Evolutionary conservation across 2,329 filamentous ascomycete species (phyloP).

Genomic region (Verticillium nubilum): DNA sequence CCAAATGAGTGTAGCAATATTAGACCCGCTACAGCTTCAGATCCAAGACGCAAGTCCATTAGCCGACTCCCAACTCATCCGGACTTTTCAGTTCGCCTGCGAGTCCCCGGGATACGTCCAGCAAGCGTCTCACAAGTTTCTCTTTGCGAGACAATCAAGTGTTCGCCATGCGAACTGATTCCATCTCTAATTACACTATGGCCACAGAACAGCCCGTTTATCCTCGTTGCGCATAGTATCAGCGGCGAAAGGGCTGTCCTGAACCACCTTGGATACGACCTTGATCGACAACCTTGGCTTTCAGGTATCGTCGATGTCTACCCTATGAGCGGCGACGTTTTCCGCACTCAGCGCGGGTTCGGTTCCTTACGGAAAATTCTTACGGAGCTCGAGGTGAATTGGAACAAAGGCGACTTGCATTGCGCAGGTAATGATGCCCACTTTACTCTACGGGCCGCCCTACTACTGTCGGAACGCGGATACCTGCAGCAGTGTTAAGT

Average conservation of each 20-base stretch:
- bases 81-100: background rate
- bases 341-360: background rate
- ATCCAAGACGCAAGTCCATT: no score
- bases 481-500: background rate
- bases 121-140: background rate
- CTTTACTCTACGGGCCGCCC: slow-evolving; percentile 68
- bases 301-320: background rate
- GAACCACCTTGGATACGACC: background rate
- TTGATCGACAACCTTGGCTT: background rate
- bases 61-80: background rate
- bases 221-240: background rate
- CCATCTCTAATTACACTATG: background rate
- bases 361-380: background rate
- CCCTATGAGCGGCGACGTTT: background rate
- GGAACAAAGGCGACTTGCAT: slow-evolving; percentile 50
- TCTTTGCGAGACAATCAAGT: background rate
- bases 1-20: background rate
- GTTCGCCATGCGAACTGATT: background rate
- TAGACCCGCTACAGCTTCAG: background rate
- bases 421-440: slow-evolving; percentile 85
- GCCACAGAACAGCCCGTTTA: no score
- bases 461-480: background rate
- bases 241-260: background rate
- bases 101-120: background rate
- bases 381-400: background rate